Conservation (phyloP, 495 filamentous ascomycete genomes). For the Diplogelasinospora grovesii region DNA sequence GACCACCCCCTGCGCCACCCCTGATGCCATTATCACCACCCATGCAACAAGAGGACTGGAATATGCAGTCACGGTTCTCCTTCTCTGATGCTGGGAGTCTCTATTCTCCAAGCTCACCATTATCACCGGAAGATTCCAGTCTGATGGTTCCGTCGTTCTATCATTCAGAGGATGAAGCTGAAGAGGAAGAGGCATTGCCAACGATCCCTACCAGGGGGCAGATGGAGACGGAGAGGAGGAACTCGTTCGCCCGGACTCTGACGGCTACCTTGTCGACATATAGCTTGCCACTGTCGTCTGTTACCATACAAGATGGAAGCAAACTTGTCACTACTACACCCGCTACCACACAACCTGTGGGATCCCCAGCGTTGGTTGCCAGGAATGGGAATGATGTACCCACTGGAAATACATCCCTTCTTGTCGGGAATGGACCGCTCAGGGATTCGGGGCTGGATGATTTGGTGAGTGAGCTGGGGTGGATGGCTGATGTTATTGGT, state of each 20-base stretch:
- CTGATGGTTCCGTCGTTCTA: slow-evolving; percentile 39
- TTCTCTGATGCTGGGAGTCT: slow-evolving; percentile 11
- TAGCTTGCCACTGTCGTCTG: slow-evolving; percentile 31
- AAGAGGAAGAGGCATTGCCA: slow-evolving; percentile 11
- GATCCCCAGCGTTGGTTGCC: slow-evolving; percentile 23
- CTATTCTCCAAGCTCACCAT: slow-evolving; percentile 6
- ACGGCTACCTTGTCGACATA: slow-evolving; percentile 34
- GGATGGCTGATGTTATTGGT: slow-evolving; percentile 39
- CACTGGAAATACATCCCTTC: slow-evolving; percentile 15
- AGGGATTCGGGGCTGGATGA: slow-evolving; percentile 36
- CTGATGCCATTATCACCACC: no score
- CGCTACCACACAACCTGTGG: slow-evolving; percentile 11
- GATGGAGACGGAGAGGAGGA: not conserved
- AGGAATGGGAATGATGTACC: slow-evolving; percentile 21
- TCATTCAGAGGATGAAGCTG: slow-evolving; percentile 36
- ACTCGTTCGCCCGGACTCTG: slow-evolving; percentile 17
- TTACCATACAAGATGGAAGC: slow-evolving; percentile 12
- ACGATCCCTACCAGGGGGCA: not conserved
- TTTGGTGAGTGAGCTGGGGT: slow-evolving; percentile 37
- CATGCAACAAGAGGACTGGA: not conserved
- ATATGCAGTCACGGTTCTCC: slow-evolving; percentile 5
- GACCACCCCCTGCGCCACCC: slow-evolving; percentile 9
- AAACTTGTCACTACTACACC: slow-evolving; percentile 6
- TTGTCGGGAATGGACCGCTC: slow-evolving; percentile 27
- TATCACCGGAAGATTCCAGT: slow-evolving; percentile 18